Base-by-base conservation (phyloP, 164 flowering plant species). In the Tinospora cordifolia region DNA sequence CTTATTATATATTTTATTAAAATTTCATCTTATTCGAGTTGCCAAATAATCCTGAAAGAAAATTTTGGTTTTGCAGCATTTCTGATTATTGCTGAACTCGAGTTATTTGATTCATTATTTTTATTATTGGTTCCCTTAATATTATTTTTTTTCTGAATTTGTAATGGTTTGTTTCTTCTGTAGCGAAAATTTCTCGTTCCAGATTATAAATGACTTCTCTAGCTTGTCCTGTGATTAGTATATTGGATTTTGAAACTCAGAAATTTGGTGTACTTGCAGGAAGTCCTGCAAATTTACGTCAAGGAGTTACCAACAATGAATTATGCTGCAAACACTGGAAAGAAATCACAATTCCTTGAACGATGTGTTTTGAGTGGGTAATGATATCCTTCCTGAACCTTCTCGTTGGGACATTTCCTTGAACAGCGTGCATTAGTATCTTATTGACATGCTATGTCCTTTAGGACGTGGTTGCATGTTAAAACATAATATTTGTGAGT, bases 241-340 rank as follows among this genome's bases (percentile, higher is more conserved):
- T 7, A 15, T 17, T 63, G 71, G 11, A 30, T 30, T 47, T 46
- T 54, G 34, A 69, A 39, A 46, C 30, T 69, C 67, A 26, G 54
- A 22, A 19, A 17, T 68, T 68, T 21, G 27, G 15, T 71, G 75
- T 27, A 39, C 65, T 76, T 81, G 66, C 80, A 92, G 98, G 90
- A 93, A 67, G 89, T 81, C 17, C 62, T 89, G 41, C 70, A 71
- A 49, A 71, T 90, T 46, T 93, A 93, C 77, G 69, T 12, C 65
- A 79, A 82, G 75, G 96, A 93, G 75, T 81, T 93, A 49, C 98
- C 98, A 17, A 59, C 84, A 34, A 93, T 93, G 98, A 90, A 79
- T 59, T 90, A 79, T 84, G 96, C 95, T 72, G 91, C 98, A 62
- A 90, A 89, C 81, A 90, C 98, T 65, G 97, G 98, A 72, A 93